phyloP scores from a whole-genome alignment of 202 grass and related monocot species.

The Musa balbisiana region DNA sequence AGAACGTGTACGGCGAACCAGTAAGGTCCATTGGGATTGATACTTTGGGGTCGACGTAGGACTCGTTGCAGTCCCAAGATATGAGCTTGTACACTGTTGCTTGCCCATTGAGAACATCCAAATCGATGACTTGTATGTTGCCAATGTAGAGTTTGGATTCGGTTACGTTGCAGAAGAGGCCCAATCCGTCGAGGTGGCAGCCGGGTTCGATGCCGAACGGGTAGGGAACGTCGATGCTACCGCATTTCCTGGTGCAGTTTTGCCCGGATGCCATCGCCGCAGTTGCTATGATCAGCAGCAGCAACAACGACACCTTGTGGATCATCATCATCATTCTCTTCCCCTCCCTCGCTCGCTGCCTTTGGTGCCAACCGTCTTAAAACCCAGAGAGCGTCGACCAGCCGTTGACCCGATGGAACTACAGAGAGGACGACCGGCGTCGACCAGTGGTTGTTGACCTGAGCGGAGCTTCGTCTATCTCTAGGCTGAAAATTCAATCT shows the following conservation, averaged over 20 bases:
- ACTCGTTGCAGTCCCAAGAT: conserved; percentile 46
- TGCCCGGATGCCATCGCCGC: neutral
- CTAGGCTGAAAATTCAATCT: too few relatives aligned
- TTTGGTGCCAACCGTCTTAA: neutral
- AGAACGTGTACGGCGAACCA: conserved; percentile 45
- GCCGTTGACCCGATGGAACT: too few relatives aligned
- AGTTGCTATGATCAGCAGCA: conserved; percentile 24
- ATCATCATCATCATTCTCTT: neutral
- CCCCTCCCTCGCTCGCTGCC: neutral
- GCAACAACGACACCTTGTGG: conserved; percentile 26
- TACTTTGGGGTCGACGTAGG: neutral
- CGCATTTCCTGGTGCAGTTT: conserved; percentile 33
- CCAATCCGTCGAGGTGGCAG: conserved; percentile 43
- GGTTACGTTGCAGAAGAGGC: conserved; percentile 33
- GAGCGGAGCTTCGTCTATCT: too few relatives aligned
- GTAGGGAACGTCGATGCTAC: conserved; percentile 34
- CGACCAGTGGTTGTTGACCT: too few relatives aligned
- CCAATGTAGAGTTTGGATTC: conserved; percentile 4
- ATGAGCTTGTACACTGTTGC: conserved; percentile 27
- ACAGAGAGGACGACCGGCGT: too few relatives aligned
- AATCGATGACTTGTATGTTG: conserved; percentile 31
- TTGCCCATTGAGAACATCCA: conserved; percentile 24
- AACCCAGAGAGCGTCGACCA: too few relatives aligned
- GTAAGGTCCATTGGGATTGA: conserved; percentile 22
- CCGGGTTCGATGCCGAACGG: conserved; percentile 41